Percentiles rank a stretch among this genome's conserved stretches.
These are phyloP conservation scores for Colletotrichum sp. DNA, from an alignment of 2,329 filamentous ascomycete genomes.

Conservation along the genomic window DNA sequence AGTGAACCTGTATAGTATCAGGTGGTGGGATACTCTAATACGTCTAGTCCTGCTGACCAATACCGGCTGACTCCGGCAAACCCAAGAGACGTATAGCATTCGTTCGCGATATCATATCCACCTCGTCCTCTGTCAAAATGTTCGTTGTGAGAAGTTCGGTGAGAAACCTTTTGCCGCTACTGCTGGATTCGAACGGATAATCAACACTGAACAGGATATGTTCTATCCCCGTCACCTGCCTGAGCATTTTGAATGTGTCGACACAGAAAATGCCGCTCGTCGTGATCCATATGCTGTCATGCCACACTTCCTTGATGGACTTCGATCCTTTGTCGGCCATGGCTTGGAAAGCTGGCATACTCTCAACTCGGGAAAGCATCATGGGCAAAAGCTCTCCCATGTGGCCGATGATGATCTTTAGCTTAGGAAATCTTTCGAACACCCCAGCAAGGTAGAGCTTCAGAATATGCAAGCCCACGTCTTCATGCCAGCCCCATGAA, in stretches of 20 bases:
- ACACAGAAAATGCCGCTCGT: background rate
- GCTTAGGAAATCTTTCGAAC: background rate
- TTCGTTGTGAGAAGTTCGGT: background rate
- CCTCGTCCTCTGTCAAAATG: fast-evolving
- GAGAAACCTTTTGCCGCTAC: fast-evolving
- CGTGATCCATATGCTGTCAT: background rate
- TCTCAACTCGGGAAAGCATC: background rate
- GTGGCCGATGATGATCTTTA: background rate
- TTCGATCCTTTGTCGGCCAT: background rate
- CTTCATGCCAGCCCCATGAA: fast-evolving
- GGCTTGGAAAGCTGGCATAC: background rate
- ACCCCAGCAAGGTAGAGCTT: background rate
- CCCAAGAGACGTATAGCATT: fast-evolving
- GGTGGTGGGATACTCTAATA: fast-evolving
- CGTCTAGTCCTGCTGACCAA: fast-evolving
- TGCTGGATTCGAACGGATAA: background rate
- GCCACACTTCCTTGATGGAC: background rate
- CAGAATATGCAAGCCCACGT: background rate
- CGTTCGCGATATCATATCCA: fast-evolving
- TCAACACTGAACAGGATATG: background rate
- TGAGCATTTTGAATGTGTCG: background rate
- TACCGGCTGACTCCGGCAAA: fast-evolving
- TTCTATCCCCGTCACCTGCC: background rate
- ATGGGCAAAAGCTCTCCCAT: background rate
- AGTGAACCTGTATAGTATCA: fast-evolving